phyloP scores from a whole-genome alignment of 1,139 yeast species.

The Suhomyces atakaporum region DNA sequence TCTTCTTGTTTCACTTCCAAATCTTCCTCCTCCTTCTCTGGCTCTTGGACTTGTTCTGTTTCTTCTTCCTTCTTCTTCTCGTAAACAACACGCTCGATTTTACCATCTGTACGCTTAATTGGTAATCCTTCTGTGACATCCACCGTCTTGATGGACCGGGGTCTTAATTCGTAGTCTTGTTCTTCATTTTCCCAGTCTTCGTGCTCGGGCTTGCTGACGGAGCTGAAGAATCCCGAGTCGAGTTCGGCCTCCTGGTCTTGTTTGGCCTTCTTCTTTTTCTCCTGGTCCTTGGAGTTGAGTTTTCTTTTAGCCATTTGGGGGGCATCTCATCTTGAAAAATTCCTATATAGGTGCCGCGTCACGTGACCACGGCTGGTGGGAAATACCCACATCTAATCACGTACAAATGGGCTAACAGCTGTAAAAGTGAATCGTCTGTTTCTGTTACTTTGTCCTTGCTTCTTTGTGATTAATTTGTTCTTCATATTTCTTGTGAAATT shows the following conservation, averaged over 20 bases:
- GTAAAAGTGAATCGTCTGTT: background rate
- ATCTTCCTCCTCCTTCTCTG: slow-evolving; percentile 17
- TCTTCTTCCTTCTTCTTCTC: slow-evolving; percentile 30
- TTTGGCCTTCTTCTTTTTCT: slow-evolving; percentile 51
- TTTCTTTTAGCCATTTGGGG: slow-evolving; percentile 51
- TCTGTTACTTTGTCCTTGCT: background rate
- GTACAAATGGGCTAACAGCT: too few relatives aligned
- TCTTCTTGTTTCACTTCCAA: slow-evolving; percentile 13
- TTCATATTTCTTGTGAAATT: too few relatives aligned
- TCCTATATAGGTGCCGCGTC: background rate
- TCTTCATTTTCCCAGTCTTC: slow-evolving; percentile 60
- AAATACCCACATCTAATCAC: too few relatives aligned
- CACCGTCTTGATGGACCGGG: slow-evolving; percentile 46
- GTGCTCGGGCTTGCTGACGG: slow-evolving; percentile 17
- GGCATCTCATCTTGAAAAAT: slow-evolving; percentile 2
- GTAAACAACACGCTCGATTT: slow-evolving; percentile 60
- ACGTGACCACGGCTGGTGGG: slow-evolving; percentile 4
- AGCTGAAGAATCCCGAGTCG: slow-evolving; percentile 45
- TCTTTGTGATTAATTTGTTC: too few relatives aligned
- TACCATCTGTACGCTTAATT: slow-evolving; percentile 71
- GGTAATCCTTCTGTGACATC: slow-evolving; percentile 75
- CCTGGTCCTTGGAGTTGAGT: slow-evolving; percentile 40
- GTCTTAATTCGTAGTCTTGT: slow-evolving; percentile 66
- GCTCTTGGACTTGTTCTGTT: slow-evolving; percentile 20
- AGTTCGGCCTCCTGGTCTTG: slow-evolving; percentile 50